Evolutionary conservation across 306 rosid genomes (phyloP).

Genomic region (Boehmeria nivea): DNA sequence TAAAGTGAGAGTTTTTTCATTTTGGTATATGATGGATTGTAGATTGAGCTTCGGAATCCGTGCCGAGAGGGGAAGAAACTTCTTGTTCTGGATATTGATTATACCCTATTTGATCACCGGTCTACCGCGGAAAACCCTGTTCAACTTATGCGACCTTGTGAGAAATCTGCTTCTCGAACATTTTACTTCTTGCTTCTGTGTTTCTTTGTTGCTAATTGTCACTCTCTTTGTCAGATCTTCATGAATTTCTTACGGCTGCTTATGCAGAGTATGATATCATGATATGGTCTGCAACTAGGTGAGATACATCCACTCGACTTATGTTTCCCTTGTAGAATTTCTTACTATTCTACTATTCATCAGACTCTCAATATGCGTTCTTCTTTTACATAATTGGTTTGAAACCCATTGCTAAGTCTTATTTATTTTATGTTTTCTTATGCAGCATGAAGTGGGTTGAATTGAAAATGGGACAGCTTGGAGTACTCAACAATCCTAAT

Average conservation of each 20-base stretch:
- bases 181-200: not conserved
- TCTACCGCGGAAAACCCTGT: slow-evolving; percentile 95
- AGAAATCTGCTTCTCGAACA: slow-evolving; percentile 11
- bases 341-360: not conserved
- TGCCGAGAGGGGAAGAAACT: slow-evolving; percentile 89
- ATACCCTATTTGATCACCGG: slow-evolving; percentile 91
- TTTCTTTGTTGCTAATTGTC: slow-evolving; percentile 2
- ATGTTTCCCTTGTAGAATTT: not conserved
- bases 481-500: slow-evolving; percentile 86
- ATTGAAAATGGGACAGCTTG: slow-evolving; percentile 91
- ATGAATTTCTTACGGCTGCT: slow-evolving; percentile 83
- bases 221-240: slow-evolving; percentile 56
- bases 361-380: not conserved
- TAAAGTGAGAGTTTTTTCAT: not conserved
- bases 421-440: not conserved
- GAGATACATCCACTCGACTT: slow-evolving; percentile 1
- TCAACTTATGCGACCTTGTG: slow-evolving; percentile 93
- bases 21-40: slow-evolving; percentile 12
- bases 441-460: slow-evolving; percentile 91
- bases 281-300: slow-evolving; percentile 99
- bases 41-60: slow-evolving; percentile 72
- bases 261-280: slow-evolving; percentile 84
- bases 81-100: slow-evolving; percentile 93
- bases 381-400: not conserved
- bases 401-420: not conserved